phyloP scores from a whole-genome alignment of 805 yeast species.

The Yarrowia sp. region DNA sequence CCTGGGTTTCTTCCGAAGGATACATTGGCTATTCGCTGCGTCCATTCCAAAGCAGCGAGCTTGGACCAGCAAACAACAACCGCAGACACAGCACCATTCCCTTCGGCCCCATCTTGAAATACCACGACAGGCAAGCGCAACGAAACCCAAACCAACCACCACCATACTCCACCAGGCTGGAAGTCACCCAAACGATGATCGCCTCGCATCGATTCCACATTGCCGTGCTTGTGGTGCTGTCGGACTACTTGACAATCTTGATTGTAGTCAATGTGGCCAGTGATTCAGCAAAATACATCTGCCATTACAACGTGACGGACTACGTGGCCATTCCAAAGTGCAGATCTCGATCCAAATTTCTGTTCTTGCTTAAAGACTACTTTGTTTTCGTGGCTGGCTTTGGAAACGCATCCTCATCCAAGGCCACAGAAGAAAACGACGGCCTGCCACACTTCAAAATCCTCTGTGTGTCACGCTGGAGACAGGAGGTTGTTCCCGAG shows the following conservation, averaged over 20 bases:
- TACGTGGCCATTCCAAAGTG: not conserved
- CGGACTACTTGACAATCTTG: not conserved
- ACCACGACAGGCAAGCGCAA: not conserved
- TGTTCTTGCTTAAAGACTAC: not conserved
- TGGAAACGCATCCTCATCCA: not conserved
- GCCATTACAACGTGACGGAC: constrained; percentile 6
- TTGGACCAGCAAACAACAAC: not conserved
- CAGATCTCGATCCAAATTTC: constrained; percentile 4
- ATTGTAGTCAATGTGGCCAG: not conserved
- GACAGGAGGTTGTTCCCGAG: constrained; percentile 11
- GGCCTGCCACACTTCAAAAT: constrained; percentile 14
- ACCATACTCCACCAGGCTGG: not conserved
- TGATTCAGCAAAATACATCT: not conserved
- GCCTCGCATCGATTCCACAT: constrained; percentile 1
- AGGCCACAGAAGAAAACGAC: not conserved
- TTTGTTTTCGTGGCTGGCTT: constrained; percentile 5
- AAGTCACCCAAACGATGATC: constrained; percentile 1
- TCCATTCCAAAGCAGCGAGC: not conserved
- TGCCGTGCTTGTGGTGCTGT: not conserved
- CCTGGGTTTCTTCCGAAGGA: constrained; percentile 27
- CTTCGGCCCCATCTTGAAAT: not conserved
- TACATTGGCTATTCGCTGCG: not conserved
- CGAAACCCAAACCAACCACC: not conserved
- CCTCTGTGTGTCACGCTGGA: not conserved
- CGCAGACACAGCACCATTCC: not conserved